phyloP scores from a whole-genome alignment of 1,284 basidiomycete species.

The Apiotrichum laibachii region DNA sequence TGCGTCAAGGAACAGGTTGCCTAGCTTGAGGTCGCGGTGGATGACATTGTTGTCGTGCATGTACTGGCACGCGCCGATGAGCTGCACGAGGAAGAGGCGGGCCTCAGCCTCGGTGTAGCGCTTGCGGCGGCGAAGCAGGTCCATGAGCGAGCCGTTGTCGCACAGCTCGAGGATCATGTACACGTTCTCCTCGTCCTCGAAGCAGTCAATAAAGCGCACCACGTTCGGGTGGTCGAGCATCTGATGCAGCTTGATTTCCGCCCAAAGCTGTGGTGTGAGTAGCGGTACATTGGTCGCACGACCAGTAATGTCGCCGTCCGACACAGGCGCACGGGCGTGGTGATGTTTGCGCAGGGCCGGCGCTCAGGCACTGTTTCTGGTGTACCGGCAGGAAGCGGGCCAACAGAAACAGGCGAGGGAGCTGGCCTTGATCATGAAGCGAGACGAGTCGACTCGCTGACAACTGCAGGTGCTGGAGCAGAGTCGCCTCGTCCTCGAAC shows the following conservation, averaged over 20 bases:
- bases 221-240: slow-evolving; percentile 90
- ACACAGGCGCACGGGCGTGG: not conserved
- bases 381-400: no score
- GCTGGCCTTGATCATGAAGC: no score
- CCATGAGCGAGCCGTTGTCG: slow-evolving; percentile 74
- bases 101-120: slow-evolving; percentile 90
- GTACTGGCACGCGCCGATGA: slow-evolving; percentile 92
- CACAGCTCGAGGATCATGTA: slow-evolving; percentile 97
- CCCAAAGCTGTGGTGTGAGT: slow-evolving; percentile 66
- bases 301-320: not conserved
- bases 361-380: no score
- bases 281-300: not conserved
- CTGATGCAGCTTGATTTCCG: slow-evolving; percentile 97
- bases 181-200: slow-evolving; percentile 92
- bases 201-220: slow-evolving; percentile 87
- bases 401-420: no score
- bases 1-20: slow-evolving; percentile 88
- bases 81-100: slow-evolving; percentile 87
- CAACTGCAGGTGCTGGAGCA: no score
- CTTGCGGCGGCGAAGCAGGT: slow-evolving; percentile 82
- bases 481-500: not conserved
- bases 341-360: no score
- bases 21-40: slow-evolving; percentile 92
- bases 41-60: slow-evolving; percentile 95
- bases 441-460: no score